Evolutionary conservation across 305 asterid genomes (phyloP), one percentile per base, ranked within the genome.

Genomic region (Fraxinus dipetala): DNA sequence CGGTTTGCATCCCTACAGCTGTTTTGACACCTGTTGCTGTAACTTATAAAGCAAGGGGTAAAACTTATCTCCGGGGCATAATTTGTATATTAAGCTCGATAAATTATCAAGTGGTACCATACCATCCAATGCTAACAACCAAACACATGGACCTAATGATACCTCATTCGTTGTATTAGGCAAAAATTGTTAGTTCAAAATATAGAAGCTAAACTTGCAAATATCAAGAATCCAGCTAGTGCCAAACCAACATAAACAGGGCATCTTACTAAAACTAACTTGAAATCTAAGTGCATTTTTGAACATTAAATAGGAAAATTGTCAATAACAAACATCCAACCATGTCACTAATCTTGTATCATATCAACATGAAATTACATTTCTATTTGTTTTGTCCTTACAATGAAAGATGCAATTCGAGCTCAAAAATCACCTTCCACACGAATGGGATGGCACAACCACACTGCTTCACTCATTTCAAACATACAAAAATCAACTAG

Each of bases 401-500:
- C 69, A 20, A 20, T n/a, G 69, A 7, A 59, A 20, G 13, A 59
- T 18, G 30, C 1, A 0, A 59, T 18, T 7, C 1, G 14, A 59
- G 69, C 69, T 59, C 30, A 81, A 80, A 80, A 84, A 2, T 80
- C 86, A 35, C 76, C 85, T 67, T 38, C 5, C 83, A 74, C 30
- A 45, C n/a, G 10, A 51, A 78, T 36, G 67, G 83, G 5, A 14
- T 81, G 7, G 65, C 48, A 78, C 70, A 80, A 83, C 36, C 80
- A 82, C 81, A 82, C 86, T 32, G 76, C 83, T 63, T 63, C 85
- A 80, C 87, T 84, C 93, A 84, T 80, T 85, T 81, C 85, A 78
- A 80, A 84, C 82, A 83, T 76, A 85, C 72, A 86, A 85, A 88
- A 87, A 90, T 83, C 89, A 88, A 85, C 92, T 85, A 85, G 80